Evolutionary conservation across 805 yeast genomes (phyloP).

Genomic region (Nakazawaea peltata): DNA sequence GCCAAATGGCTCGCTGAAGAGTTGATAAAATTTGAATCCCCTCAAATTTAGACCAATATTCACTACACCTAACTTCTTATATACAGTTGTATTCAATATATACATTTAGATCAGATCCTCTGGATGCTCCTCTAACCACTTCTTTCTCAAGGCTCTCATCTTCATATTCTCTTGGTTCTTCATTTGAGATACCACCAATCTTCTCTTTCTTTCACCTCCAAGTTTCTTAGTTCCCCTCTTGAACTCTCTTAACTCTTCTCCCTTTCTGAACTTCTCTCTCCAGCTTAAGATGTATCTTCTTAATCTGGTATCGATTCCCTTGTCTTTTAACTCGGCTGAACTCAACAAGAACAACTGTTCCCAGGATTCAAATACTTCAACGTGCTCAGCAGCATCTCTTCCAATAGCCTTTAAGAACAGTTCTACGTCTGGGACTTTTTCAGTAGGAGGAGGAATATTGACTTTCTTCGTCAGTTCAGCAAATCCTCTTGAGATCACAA

Average conservation of each 20-base stretch:
- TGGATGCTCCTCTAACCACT: conserved; percentile 11
- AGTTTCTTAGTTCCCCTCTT: conserved; percentile 59
- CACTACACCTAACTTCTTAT: too few relatives aligned
- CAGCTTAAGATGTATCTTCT: conserved; percentile 71
- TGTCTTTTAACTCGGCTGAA: conserved; percentile 53
- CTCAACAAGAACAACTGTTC: conserved; percentile 51
- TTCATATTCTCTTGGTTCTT: conserved; percentile 43
- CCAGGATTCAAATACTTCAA: conserved; percentile 69
- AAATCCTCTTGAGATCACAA: too few relatives aligned
- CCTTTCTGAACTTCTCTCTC: conserved; percentile 57
- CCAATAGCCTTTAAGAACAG: conserved; percentile 77
- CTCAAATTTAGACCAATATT: neutral
- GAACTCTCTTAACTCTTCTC: conserved; percentile 43
- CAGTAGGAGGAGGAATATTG: conserved; percentile 42
- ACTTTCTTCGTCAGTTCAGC: too few relatives aligned
- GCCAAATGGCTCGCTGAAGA: conserved; percentile 46
- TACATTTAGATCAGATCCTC: conserved; percentile 7
- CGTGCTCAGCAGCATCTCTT: conserved; percentile 58
- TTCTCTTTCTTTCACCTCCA: conserved; percentile 84
- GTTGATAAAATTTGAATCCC: conserved; percentile 21
- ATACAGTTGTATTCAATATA: too few relatives aligned
- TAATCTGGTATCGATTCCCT: conserved; percentile 67
- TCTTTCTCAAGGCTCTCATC: conserved; percentile 22
- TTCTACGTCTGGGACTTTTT: conserved; percentile 55
- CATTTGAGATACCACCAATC: conserved; percentile 54